Percentiles rank a stretch among this genome's conserved stretches.
These are phyloP conservation scores for Wallacemonas sp. DNA, from an alignment of 208 protist species.

Conservation along the genomic window DNA sequence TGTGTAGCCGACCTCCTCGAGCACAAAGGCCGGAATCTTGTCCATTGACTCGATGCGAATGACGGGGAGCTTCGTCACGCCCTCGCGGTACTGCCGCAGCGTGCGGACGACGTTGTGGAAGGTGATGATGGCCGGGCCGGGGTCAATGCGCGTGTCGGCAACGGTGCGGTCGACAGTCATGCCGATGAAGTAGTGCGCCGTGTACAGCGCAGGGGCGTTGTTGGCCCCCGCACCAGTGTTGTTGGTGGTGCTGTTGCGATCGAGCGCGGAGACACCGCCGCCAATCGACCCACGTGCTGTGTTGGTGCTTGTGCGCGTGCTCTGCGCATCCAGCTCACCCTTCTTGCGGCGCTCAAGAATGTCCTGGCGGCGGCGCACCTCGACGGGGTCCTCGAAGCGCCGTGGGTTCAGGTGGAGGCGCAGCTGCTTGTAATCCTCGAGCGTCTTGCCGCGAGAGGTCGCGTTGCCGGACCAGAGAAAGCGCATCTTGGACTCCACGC, in stretches of 20 bases:
- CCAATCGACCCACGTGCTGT: constrained; percentile 17
- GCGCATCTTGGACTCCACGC: constrained; percentile 88
- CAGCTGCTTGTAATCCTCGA: constrained; percentile 76
- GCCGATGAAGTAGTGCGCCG: constrained; percentile 84
- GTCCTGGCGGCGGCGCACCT: constrained; percentile 52
- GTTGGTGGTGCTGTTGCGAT: background rate
- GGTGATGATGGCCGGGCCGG: constrained; percentile 59
- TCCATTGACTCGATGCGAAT: constrained; percentile 67
- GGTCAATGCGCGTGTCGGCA: constrained; percentile 55
- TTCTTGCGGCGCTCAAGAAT: constrained; percentile 26
- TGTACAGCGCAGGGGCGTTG: constrained; percentile 27
- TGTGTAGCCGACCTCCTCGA: constrained; percentile 60
- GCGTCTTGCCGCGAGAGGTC: constrained; percentile 60
- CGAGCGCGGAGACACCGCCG: background rate
- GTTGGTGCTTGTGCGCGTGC: constrained; percentile 10
- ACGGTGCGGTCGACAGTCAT: constrained; percentile 73
- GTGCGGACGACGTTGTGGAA: constrained; percentile 72
- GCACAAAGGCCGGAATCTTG: constrained; percentile 74
- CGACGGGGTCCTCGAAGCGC: constrained; percentile 80
- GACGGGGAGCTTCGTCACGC: constrained; percentile 69
- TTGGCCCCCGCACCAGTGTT: no score
- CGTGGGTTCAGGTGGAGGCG: constrained; percentile 74
- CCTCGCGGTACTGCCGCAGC: constrained; percentile 73
- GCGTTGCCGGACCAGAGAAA: constrained; percentile 83
- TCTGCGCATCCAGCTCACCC: constrained; percentile 21